Conservation (phyloP, 495 filamentous ascomycete genomes). For the Podospora appendiculata region DNA sequence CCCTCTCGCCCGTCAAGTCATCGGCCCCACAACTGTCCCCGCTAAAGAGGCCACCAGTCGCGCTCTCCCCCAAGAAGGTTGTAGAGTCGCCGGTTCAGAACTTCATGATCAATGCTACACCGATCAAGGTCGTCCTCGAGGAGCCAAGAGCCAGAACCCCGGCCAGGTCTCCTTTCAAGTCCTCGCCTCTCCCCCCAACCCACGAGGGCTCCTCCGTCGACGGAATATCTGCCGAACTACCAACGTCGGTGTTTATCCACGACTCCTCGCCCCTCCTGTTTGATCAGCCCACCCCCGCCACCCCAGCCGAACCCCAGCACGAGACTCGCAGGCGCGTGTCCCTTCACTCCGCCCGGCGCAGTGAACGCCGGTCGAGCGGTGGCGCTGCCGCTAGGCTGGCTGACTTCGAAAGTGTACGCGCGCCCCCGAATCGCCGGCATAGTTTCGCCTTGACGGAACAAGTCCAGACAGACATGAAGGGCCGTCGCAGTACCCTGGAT, state of each 20-base stretch:
- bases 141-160: constrained; percentile 14
- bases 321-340: constrained; percentile 21
- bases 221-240: background rate
- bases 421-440: constrained; percentile 18
- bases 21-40: constrained; percentile 10
- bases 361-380: constrained; percentile 13
- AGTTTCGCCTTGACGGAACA: constrained; percentile 13
- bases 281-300: constrained; percentile 17
- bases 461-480: background rate
- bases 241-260: background rate
- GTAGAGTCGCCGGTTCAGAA: constrained; percentile 17
- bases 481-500: constrained; percentile 15
- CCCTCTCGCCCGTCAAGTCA: constrained; percentile 2
- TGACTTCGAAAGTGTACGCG: constrained; percentile 8
- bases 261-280: constrained; percentile 21
- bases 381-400: constrained; percentile 7
- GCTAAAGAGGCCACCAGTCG: constrained; percentile 10
- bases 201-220: background rate
- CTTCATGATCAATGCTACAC: constrained; percentile 18
- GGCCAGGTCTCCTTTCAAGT: constrained; percentile 13
- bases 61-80: constrained; percentile 15
- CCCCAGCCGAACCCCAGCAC: constrained; percentile 10
- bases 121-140: constrained; percentile 19
- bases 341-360: constrained; percentile 18
- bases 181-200: constrained; percentile 1